phyloP scores from a whole-genome alignment of 176 grass and related monocot genomes.

The Avena sativa region DNA sequence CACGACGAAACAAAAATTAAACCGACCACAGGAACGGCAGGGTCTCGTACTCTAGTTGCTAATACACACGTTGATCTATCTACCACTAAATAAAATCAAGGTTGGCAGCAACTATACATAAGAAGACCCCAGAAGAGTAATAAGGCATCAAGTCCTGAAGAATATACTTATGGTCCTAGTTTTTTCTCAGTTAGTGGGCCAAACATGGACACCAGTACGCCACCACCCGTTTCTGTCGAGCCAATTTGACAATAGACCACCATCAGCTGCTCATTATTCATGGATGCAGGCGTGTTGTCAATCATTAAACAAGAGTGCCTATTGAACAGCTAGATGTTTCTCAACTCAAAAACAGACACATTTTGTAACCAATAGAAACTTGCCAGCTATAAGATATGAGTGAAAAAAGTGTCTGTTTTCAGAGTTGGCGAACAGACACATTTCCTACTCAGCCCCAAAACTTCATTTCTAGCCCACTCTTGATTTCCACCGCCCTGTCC shows the following conservation, averaged over 20 bases:
- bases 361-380: no score
- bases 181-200: not conserved
- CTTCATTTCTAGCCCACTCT: no score
- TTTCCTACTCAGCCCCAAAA: no score
- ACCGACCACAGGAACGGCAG: not conserved
- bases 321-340: no score
- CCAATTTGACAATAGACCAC: not conserved
- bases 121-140: not conserved
- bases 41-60: not conserved
- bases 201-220: not conserved
- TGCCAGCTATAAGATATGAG: no score
- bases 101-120: not conserved
- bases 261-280: conserved; percentile 11
- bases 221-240: conserved; percentile 7
- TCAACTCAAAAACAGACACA: no score
- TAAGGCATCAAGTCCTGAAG: not conserved
- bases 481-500: no score
- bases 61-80: not conserved
- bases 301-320: no score
- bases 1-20: not conserved
- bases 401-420: no score
- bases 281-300: no score
- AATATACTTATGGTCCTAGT: no score
- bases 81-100: not conserved
- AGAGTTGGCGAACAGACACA: no score